Base-by-base conservation (phyloP, 1,284 basidiomycete genomes). In the Marasmius oreades region DNA sequence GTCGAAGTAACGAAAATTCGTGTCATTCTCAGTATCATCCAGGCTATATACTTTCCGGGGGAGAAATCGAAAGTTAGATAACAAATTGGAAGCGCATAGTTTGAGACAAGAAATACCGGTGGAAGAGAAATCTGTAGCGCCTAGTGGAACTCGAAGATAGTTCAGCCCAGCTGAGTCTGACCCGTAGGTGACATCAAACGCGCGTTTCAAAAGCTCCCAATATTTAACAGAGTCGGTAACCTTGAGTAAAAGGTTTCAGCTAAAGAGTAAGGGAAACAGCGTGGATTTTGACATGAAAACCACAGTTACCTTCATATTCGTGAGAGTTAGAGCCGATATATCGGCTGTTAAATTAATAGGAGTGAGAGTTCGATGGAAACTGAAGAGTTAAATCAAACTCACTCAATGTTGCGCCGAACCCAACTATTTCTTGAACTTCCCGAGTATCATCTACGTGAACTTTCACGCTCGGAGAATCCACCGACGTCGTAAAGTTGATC, bases 401-500 rank as follows among this genome's bases (percentile, higher is more conserved):
- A 68, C 68, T 71, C 42, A 71, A 57, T 5, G 66, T 61, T 1
- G 63, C 68, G 3, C 70, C 70, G 57, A 71, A 70, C 2, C 70
- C 70, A 42, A 62, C 66, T 44, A 71, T 65, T 5, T 65, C 58
- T 55, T 71, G 70, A 46, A 63, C 69, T 16, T 62, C 57, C n/a
- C 59, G 52, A 20, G 52, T 56, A 36, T 67, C 66, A 45, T 65
- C 57, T 18, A 71, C 63, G 14, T 64, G 61, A 46, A 71, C 70
- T 53, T 68, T 63, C 7, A 68, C 69, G 24, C 61, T 56, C 7
- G 64, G 66, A 37, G 62, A 62, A n/a, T 63, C 46, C 11, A 66
- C 65, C 20, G 65, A 63, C 20, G 68, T 55, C 16, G 64, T 68
- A 55, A 78, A 77, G 51, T 73, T 70, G 46, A 78, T 73, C 1